phyloP scores from a whole-genome alignment of 106 monocot species.

The Apostasia shenzhenica region DNA sequence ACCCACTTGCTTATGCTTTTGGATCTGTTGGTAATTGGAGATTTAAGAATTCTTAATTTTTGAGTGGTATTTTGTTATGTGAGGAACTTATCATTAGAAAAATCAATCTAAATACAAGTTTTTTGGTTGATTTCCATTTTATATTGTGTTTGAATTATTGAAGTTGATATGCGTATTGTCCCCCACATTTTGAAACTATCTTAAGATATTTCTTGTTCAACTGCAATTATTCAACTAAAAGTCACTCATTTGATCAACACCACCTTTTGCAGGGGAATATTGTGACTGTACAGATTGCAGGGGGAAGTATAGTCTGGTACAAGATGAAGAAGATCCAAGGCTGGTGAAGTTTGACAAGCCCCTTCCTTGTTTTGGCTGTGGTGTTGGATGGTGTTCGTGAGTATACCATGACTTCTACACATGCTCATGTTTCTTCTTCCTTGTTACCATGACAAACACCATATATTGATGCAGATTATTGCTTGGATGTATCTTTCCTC shows the following conservation, averaged over 20 bases:
- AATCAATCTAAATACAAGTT: not conserved
- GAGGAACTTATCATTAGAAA: not conserved
- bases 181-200: no score
- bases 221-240: not conserved
- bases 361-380: conserved; percentile 23
- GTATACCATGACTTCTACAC: not conserved
- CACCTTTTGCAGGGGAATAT: conserved; percentile 7
- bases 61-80: no score
- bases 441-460: not conserved
- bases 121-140: not conserved
- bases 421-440: not conserved
- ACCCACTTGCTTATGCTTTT: no score
- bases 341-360: conserved; percentile 18
- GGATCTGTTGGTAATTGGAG: no score
- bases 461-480: conserved; percentile 10
- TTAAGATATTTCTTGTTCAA: not conserved
- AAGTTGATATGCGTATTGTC: no score
- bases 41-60: no score
- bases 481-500: conserved; percentile 18
- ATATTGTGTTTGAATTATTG: not conserved
- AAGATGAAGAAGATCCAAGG: conserved; percentile 28
- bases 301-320: conserved; percentile 16
- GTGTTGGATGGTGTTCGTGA: conserved; percentile 30
- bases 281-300: conserved; percentile 20
- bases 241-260: not conserved